phyloP scores from a whole-genome alignment of 106 monocot genomes.

The Hemerocallis citrina region DNA sequence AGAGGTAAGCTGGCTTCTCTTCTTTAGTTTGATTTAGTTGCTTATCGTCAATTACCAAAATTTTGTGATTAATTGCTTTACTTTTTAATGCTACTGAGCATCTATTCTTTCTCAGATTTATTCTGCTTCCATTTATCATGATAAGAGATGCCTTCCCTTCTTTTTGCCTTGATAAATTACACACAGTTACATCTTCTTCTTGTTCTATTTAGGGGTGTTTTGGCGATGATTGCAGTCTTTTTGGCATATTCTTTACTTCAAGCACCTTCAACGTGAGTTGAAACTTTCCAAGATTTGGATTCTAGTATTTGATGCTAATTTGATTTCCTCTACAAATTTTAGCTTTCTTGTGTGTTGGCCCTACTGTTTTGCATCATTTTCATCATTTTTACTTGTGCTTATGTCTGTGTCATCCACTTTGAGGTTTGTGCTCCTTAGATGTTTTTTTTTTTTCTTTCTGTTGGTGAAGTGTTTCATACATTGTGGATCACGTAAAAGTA shows the following conservation, averaged over 20 bases:
- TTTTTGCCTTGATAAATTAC: too few relatives aligned
- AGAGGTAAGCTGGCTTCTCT: conserved; percentile 40
- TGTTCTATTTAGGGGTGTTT: conserved; percentile 54
- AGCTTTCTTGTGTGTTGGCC: not conserved
- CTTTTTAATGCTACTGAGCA: not conserved
- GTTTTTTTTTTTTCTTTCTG: too few relatives aligned
- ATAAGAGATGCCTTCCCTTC: not conserved
- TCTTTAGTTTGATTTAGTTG: not conserved
- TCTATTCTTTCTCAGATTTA: not conserved
- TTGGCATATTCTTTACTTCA: conserved; percentile 93
- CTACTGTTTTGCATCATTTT: too few relatives aligned
- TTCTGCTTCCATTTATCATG: not conserved
- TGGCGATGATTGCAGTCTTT: conserved; percentile 91
- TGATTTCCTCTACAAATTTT: not conserved
- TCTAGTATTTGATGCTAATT: not conserved
- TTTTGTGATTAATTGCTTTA: not conserved
- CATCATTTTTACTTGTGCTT: too few relatives aligned
- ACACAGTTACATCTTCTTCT: not conserved
- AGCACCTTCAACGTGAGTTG: conserved; percentile 93
- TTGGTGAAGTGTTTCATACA: too few relatives aligned
- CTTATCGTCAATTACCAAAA: not conserved
- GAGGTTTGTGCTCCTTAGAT: too few relatives aligned
- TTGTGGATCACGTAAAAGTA: too few relatives aligned
- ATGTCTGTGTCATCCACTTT: too few relatives aligned
- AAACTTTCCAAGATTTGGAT: conserved; percentile 1